A percentile compares a stretch with the other conserved stretches of the same genome.
These are phyloP conservation scores for Eurotiales sp. DNA, from an alignment of 2,329 filamentous ascomycete genomes.

Conservation along the genomic window DNA sequence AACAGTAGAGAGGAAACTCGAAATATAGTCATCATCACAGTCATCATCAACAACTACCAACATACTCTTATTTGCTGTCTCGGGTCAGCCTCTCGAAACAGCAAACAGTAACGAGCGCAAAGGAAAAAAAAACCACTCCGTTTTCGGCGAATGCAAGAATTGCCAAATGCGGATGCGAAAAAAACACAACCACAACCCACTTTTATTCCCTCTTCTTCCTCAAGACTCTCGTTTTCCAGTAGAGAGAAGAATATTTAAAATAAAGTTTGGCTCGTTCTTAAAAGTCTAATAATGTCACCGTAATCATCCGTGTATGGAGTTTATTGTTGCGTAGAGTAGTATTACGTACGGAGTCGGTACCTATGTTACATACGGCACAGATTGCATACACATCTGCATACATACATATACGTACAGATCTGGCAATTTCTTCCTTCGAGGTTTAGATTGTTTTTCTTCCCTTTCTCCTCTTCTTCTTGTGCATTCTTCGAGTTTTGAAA, in stretches of 20 bases:
- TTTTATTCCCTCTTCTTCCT: neutral
- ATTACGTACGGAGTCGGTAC: neutral
- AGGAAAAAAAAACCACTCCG: neutral
- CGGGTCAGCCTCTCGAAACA: too few relatives aligned
- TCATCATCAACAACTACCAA: too few relatives aligned
- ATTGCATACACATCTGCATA: neutral
- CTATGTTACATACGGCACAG: neutral
- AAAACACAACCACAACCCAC: too few relatives aligned
- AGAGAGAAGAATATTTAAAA: neutral
- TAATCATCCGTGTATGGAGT: too few relatives aligned
- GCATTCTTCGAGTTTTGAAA: neutral
- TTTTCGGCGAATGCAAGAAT: constrained; percentile 10
- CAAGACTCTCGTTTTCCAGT: neutral
- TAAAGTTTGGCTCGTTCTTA: too few relatives aligned
- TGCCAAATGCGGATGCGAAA: constrained; percentile 6
- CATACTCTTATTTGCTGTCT: too few relatives aligned
- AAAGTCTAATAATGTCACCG: too few relatives aligned
- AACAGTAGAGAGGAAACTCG: too few relatives aligned
- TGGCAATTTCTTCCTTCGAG: neutral
- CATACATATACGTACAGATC: neutral
- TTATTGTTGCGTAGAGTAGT: neutral
- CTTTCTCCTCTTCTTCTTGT: neutral
- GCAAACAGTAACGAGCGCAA: too few relatives aligned
- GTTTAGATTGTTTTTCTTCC: neutral
- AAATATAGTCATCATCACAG: too few relatives aligned